phyloP scores from a whole-genome alignment of 2,329 filamentous ascomycete species.

The Penicillium psychrosexuale region DNA sequence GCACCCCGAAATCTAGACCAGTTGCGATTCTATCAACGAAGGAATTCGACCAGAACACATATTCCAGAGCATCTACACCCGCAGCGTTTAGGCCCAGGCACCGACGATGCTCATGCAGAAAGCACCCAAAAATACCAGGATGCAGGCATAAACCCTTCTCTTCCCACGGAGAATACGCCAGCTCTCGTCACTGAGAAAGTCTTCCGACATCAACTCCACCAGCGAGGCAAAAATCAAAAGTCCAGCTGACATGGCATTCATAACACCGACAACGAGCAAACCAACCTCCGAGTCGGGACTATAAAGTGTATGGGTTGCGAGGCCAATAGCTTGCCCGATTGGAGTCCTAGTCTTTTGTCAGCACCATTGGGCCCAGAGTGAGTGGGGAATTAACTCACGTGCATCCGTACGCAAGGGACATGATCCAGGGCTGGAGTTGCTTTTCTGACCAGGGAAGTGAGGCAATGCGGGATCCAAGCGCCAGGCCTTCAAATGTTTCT shows the following conservation, averaged over 20 bases:
- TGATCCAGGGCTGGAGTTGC: constrained; percentile 57
- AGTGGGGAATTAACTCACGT: constrained; percentile 28
- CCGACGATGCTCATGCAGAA: constrained; percentile 69
- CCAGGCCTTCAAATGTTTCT: constrained; percentile 39
- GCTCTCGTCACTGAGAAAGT: constrained; percentile 73
- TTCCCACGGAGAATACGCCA: constrained; percentile 64
- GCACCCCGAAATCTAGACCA: no score
- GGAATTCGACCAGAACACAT: not conserved
- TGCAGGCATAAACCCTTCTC: constrained; percentile 60
- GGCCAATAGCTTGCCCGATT: constrained; percentile 72
- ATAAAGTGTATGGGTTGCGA: constrained; percentile 72
- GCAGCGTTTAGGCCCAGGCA: constrained; percentile 60
- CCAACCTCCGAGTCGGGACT: constrained; percentile 70
- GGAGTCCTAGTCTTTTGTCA: constrained; percentile 57
- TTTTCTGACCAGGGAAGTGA: constrained; percentile 29
- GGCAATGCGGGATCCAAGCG: constrained; percentile 35
- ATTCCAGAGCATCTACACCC: not conserved
- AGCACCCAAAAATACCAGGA: constrained; percentile 62
- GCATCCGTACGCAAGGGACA: constrained; percentile 72
- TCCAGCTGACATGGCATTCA: constrained; percentile 79
- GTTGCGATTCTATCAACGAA: not conserved
- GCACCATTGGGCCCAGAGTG: not conserved
- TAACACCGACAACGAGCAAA: constrained; percentile 71
- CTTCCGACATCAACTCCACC: constrained; percentile 74
- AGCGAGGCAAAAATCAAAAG: constrained; percentile 72